These are phyloP conservation scores for Hippophae gyantsensis DNA, from an alignment of 306 rosid genomes.

Conservation along the genomic window DNA sequence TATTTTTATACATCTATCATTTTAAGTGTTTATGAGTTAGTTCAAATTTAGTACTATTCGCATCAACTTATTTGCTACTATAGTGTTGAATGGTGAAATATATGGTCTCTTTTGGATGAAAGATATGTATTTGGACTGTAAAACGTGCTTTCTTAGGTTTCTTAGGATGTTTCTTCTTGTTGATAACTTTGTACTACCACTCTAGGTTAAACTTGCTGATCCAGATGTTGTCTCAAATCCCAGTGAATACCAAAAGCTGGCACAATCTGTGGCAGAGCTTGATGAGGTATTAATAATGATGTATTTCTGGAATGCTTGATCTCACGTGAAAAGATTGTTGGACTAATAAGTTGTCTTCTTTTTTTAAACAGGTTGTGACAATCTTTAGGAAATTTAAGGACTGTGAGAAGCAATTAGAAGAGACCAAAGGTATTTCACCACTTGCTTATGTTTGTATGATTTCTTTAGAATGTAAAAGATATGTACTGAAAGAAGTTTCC, in stretches of 20 bases:
- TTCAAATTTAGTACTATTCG: too few relatives aligned
- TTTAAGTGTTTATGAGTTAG: too few relatives aligned
- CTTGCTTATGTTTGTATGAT: conserved; percentile 1
- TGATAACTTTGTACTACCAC: neutral
- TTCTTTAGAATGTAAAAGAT: conserved; percentile 3
- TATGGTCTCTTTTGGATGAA: too few relatives aligned
- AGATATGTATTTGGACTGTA: too few relatives aligned
- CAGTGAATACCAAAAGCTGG: conserved; percentile 81
- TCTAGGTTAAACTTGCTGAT: conserved; percentile 88
- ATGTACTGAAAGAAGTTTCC: conserved; percentile 1
- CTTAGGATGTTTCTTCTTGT: neutral
- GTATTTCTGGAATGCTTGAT: conserved; percentile 3
- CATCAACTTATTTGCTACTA: too few relatives aligned
- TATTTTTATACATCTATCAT: too few relatives aligned
- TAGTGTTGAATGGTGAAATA: too few relatives aligned
- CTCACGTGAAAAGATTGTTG: neutral
- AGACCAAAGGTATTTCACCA: conserved; percentile 57
- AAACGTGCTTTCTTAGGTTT: neutral
- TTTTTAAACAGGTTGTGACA: conserved; percentile 59
- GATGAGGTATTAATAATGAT: conserved; percentile 47
- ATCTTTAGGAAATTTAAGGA: conserved; percentile 60
- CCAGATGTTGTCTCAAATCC: conserved; percentile 79
- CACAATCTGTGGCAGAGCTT: conserved; percentile 88
- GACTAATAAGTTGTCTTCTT: neutral
- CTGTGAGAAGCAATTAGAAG: conserved; percentile 72